A percentile compares a stretch with the other conserved stretches of the same genome.
These are phyloP conservation scores for Gossypioides kirkii DNA, from an alignment of 345 rosid species.

Conservation along the genomic window DNA sequence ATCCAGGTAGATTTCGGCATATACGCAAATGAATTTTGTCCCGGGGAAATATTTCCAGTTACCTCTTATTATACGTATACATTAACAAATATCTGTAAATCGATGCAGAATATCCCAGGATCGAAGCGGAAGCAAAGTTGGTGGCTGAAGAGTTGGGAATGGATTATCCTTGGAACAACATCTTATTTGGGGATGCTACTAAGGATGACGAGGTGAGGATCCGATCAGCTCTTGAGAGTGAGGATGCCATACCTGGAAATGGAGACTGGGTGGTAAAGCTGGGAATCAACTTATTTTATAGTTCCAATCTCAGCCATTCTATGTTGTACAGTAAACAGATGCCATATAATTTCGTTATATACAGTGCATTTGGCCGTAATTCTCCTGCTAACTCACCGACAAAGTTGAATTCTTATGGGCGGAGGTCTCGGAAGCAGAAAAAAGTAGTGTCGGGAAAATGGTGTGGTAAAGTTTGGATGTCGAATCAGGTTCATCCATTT, in stretches of 20 bases:
- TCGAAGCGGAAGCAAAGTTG: constrained; percentile 76
- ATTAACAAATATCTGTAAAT: constrained; percentile 21
- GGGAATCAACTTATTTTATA: constrained; percentile 82
- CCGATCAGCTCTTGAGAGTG: constrained; percentile 63
- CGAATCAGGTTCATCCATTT: constrained; percentile 89
- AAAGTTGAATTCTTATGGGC: constrained; percentile 36
- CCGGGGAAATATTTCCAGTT: no score
- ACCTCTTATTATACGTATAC: not conserved
- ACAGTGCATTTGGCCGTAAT: constrained; percentile 74
- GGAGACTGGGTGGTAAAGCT: constrained; percentile 96
- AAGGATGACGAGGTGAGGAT: constrained; percentile 72
- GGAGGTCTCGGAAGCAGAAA: constrained; percentile 54
- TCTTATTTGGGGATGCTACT: constrained; percentile 50
- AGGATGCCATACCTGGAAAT: constrained; percentile 72
- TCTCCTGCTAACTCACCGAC: constrained; percentile 53
- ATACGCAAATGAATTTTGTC: not conserved
- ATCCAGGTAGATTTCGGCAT: constrained; percentile 57
- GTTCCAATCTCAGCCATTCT: constrained; percentile 81
- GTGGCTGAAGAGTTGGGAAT: constrained; percentile 73
- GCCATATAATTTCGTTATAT: constrained; percentile 85
- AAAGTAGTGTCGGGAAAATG: constrained; percentile 90
- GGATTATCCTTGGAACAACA: constrained; percentile 52
- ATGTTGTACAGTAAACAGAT: constrained; percentile 91
- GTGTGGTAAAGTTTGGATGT: constrained; percentile 99
- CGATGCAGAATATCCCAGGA: constrained; percentile 83